Percentiles rank a stretch among this genome's conserved stretches.
These are phyloP conservation scores for Talaromyces nanjingensis DNA, from an alignment of 495 filamentous ascomycete genomes.

Conservation along the genomic window DNA sequence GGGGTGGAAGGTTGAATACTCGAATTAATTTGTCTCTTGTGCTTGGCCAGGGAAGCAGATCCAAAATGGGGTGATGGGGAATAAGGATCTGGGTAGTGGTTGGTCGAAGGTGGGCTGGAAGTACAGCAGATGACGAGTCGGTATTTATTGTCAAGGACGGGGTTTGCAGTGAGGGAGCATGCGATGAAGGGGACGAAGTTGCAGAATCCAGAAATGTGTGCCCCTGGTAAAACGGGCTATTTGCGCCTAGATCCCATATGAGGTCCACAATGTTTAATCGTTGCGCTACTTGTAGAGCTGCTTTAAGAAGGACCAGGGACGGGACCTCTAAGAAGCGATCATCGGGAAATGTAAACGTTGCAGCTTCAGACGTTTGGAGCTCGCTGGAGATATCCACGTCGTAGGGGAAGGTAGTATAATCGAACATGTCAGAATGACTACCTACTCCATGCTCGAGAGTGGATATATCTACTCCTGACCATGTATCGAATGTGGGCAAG, in stretches of 20 bases:
- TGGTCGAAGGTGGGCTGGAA: constrained; percentile 23
- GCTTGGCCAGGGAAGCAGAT: constrained; percentile 43
- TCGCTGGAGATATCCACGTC: constrained; percentile 11
- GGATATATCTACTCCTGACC: background rate
- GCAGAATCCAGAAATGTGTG: constrained; percentile 11
- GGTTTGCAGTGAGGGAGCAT: constrained; percentile 20
- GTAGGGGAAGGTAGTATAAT: background rate
- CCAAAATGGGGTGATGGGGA: constrained; percentile 44
- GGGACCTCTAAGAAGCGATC: constrained; percentile 20
- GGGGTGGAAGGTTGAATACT: constrained; percentile 30
- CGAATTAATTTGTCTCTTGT: constrained; percentile 38
- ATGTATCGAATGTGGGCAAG: background rate
- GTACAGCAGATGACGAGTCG: constrained; percentile 17
- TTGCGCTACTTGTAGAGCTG: constrained; percentile 19
- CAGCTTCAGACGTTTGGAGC: constrained; percentile 17
- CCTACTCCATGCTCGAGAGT: background rate
- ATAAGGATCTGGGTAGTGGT: constrained; percentile 21
- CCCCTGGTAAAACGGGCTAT: constrained; percentile 19
- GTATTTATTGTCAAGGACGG: constrained; percentile 25
- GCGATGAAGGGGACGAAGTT: constrained; percentile 13
- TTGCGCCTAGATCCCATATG: constrained; percentile 20
- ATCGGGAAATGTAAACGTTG: constrained; percentile 24
- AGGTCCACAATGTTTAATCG: constrained; percentile 17
- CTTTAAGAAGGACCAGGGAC: constrained; percentile 19
- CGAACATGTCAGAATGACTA: background rate